A percentile compares a stretch with the other conserved stretches of the same genome.
Conservation (phyloP, 169 alveolate species). For the Babesia divergens region DNA sequence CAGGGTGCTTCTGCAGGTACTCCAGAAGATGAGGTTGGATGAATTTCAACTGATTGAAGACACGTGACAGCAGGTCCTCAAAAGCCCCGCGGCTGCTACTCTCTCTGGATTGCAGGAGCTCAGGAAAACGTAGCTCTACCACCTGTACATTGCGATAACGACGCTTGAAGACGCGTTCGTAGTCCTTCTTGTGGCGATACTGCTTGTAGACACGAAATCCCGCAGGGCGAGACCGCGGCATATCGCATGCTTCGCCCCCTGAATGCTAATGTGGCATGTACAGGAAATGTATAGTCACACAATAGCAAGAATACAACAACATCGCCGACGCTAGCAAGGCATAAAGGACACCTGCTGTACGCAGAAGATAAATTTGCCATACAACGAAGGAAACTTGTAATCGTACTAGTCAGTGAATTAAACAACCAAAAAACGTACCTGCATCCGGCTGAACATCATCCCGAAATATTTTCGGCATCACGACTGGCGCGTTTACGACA, state of each 20-base stretch:
- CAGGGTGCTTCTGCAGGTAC: not conserved
- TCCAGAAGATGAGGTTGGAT: constrained; percentile 26
- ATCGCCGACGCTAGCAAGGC: too few species aligned
- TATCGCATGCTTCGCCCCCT: not conserved
- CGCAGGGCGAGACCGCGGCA: not conserved
- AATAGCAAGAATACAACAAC: too few species aligned
- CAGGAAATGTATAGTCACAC: too few species aligned
- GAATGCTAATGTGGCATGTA: too few species aligned
- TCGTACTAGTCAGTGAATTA: too few species aligned
- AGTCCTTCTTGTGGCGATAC: constrained; percentile 4
- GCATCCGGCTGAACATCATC: not conserved
- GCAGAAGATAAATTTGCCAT: too few species aligned
- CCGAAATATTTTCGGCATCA: not conserved
- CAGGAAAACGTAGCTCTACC: constrained; percentile 51
- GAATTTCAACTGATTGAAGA: not conserved
- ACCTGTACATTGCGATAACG: constrained; percentile 34
- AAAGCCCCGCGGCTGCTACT: not conserved
- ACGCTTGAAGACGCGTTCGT: constrained; percentile 44
- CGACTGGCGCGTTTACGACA: not conserved
- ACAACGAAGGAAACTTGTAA: too few species aligned
- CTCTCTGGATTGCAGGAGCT: not conserved
- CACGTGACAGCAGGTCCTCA: not conserved
- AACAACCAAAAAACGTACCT: not conserved
- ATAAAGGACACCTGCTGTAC: too few species aligned
- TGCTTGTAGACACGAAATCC: constrained; percentile 57